Percentiles rank a stretch among this genome's conserved stretches.
Conservation (phyloP, 306 rosid species). For the Canavalia ensiformis region DNA sequence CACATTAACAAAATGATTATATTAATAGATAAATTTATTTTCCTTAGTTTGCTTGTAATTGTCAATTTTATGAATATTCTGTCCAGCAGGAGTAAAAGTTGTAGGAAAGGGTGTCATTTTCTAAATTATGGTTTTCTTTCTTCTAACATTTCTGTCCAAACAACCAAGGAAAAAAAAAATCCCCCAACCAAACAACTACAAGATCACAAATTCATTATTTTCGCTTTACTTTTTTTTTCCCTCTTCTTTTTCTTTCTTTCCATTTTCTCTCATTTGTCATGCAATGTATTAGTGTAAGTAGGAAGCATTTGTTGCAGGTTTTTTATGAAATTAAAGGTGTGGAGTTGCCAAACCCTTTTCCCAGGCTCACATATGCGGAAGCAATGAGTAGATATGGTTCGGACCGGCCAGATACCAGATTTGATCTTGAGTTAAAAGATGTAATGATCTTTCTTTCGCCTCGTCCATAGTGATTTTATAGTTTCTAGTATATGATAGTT, state of each 20-base stretch:
- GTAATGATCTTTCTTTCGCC: conserved; percentile 61
- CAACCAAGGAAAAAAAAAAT: not conserved
- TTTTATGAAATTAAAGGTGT: conserved; percentile 85
- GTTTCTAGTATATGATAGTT: conserved; percentile 31
- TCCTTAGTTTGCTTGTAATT: not conserved
- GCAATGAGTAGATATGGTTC: conserved; percentile 94
- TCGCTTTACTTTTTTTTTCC: not conserved
- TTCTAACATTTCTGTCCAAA: not conserved
- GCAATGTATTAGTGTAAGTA: conserved; percentile 5
- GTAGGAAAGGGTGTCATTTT: not conserved
- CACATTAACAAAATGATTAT: not conserved
- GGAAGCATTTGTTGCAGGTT: conserved; percentile 69
- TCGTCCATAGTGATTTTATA: conserved; percentile 15
- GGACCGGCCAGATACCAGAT: conserved; percentile 89
- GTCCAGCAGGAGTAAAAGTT: not conserved
- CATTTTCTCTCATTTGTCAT: not conserved
- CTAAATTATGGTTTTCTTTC: not conserved
- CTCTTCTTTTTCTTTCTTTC: not conserved
- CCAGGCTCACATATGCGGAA: conserved; percentile 97
- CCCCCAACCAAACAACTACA: not conserved
- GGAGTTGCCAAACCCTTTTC: conserved; percentile 88
- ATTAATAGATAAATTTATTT: not conserved
- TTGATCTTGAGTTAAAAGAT: conserved; percentile 89
- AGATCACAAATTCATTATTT: not conserved
- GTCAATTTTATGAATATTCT: too few relatives aligned